A percentile compares a stretch with the other conserved stretches of the same genome.
Evolutionary conservation across 2,329 filamentous ascomycete genomes (phyloP).

Genomic region (Kalmusia sp.): DNA sequence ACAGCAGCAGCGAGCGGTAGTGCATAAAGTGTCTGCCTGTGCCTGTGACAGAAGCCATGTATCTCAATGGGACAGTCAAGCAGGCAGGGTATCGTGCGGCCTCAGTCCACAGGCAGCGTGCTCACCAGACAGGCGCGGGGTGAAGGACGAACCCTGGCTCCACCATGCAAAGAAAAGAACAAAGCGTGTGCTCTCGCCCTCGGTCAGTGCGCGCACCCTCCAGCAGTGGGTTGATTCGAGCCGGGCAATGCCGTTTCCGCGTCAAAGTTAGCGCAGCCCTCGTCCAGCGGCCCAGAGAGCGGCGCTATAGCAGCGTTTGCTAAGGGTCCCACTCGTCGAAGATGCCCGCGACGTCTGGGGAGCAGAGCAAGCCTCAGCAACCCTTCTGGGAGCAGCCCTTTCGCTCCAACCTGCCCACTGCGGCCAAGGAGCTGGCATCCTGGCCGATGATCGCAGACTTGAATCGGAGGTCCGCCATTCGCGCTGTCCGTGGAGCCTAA

Average conservation of each 20-base stretch:
- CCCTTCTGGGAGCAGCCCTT: slow-evolving; percentile 21
- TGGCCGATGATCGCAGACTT: slow-evolving; percentile 38
- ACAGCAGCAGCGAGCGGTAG: slow-evolving; percentile 41
- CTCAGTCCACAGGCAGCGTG: slow-evolving; percentile 36
- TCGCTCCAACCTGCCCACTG: slow-evolving; percentile 30
- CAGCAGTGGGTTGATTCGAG: slow-evolving; percentile 22
- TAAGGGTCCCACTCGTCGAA: slow-evolving; percentile 2
- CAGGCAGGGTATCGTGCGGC: slow-evolving; percentile 27
- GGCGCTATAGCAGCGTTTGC: slow-evolving; percentile 2
- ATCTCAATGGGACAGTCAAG: slow-evolving; percentile 24
- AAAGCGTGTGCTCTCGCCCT: slow-evolving; percentile 32
- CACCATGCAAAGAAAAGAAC: slow-evolving; percentile 33
- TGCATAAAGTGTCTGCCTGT: slow-evolving; percentile 35
- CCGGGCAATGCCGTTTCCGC: slow-evolving; percentile 44
- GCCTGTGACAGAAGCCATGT: slow-evolving; percentile 38
- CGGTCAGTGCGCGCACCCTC: slow-evolving; percentile 24
- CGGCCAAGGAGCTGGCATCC: slow-evolving; percentile 31
- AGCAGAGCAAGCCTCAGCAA: slow-evolving; percentile 16
- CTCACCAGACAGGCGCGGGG: slow-evolving; percentile 38
- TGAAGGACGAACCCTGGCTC: slow-evolving; percentile 15
- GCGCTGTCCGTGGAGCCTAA: slow-evolving; percentile 20
- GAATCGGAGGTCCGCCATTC: slow-evolving; percentile 17
- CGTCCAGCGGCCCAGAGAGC: neutral
- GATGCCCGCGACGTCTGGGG: slow-evolving; percentile 8
- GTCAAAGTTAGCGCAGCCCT: slow-evolving; percentile 30